Conservation (phyloP, 164 flowering plant species). For the Tetracentron sinense region DNA sequence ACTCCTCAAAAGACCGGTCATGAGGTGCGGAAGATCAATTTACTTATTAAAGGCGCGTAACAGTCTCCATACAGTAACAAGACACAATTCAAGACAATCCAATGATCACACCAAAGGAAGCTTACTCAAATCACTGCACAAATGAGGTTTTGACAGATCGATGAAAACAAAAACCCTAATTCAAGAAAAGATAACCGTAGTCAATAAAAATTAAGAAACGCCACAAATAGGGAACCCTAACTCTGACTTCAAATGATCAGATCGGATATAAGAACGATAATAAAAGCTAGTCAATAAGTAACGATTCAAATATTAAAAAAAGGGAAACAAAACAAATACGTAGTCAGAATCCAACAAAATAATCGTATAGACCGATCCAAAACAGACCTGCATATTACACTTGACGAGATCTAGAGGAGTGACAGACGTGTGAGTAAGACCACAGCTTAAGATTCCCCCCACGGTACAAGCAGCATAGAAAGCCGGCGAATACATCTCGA, state of each 20-base stretch:
- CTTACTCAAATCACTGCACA: background rate
- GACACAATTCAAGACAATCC: too few relatives aligned
- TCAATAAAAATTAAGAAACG: too few relatives aligned
- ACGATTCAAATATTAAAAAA: too few relatives aligned
- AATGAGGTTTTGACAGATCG: constrained; percentile 2
- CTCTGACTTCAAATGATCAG: too few relatives aligned
- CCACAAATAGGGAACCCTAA: too few relatives aligned
- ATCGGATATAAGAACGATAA: too few relatives aligned
- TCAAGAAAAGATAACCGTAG: background rate
- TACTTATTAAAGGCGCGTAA: too few relatives aligned
- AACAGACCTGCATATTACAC: constrained; percentile 85
- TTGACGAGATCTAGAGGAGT: constrained; percentile 94
- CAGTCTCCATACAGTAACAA: too few relatives aligned
- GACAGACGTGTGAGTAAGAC: constrained; percentile 83
- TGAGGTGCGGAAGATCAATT: too few relatives aligned
- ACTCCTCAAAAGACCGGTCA: too few relatives aligned
- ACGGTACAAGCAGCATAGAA: constrained; percentile 78
- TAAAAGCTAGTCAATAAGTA: too few relatives aligned
- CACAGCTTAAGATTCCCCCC: constrained; percentile 78
- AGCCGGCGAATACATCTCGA: constrained; percentile 75
- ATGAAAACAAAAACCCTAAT: background rate
- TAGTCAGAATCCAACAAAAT: background rate
- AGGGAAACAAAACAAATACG: background rate
- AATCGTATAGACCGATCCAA: background rate
- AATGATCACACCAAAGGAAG: too few relatives aligned